These are phyloP conservation scores for Phaeotremella skinneri DNA, from an alignment of 768 basidiomycete genomes.

Conservation along the genomic window DNA sequence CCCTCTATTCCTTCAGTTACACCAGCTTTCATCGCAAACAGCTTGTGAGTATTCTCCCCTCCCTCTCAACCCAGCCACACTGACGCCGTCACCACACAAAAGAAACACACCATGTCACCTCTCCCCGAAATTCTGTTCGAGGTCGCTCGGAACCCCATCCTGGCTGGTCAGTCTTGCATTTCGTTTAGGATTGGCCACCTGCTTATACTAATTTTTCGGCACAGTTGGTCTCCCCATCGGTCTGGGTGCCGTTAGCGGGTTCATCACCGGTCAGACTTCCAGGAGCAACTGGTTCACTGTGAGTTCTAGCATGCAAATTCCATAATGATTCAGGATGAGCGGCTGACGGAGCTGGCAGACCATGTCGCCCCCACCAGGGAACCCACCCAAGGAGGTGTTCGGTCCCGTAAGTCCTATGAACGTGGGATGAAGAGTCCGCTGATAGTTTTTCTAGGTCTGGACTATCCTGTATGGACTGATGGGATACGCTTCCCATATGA, in stretches of 20 bases:
- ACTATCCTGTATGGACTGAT: constrained; percentile 51
- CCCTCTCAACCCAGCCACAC: no score
- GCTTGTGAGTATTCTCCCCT: no score
- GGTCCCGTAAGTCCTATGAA: constrained; percentile 60
- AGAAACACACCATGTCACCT: constrained; percentile 47
- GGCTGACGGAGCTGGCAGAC: constrained; percentile 51
- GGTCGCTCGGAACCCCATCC: constrained; percentile 60
- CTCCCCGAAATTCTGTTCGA: constrained; percentile 59
- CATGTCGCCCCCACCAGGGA: constrained; percentile 58
- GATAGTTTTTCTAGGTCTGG: constrained; percentile 50
- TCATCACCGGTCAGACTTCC: constrained; percentile 56
- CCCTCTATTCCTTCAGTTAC: no score
- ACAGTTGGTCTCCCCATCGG: constrained; percentile 61
- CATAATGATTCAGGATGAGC: not conserved
- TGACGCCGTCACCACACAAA: not conserved
- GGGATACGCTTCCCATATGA: constrained; percentile 68
- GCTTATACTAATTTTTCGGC: constrained; percentile 4
- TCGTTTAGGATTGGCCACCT: not conserved
- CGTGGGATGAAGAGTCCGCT: not conserved
- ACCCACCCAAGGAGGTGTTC: constrained; percentile 60
- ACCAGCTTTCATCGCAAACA: no score
- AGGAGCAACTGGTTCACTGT: constrained; percentile 64
- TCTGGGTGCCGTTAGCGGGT: constrained; percentile 60
- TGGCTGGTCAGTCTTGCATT: constrained; percentile 50
- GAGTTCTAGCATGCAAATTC: constrained; percentile 33